A percentile compares a stretch with the other conserved stretches of the same genome.
phyloP scores from a whole-genome alignment of 1,139 yeast species.

The Waltiozyma sp. region DNA sequence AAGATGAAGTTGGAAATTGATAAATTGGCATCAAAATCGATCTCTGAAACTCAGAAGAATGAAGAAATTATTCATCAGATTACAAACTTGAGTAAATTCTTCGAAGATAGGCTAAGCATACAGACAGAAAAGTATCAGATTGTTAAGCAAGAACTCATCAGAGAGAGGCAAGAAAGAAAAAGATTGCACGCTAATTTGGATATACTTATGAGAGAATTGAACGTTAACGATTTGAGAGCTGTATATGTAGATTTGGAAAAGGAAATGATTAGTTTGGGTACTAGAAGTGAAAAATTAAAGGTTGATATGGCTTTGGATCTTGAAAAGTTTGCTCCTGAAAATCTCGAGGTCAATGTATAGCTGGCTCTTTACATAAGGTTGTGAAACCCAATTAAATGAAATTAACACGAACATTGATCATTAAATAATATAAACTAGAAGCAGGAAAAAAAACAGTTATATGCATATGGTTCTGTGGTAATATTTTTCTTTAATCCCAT shows the following conservation, averaged over 20 bases:
- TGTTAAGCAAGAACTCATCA: conserved; percentile 6
- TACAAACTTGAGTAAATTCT: conserved; percentile 22
- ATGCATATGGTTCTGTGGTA: no score
- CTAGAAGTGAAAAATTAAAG: neutral
- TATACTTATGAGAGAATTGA: neutral
- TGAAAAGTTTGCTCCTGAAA: neutral
- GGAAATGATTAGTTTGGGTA: neutral
- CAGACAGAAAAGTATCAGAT: conserved; percentile 17
- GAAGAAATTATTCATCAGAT: conserved; percentile 15
- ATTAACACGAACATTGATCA: no score
- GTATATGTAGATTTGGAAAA: neutral
- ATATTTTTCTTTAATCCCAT: neutral
- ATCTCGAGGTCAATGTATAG: no score
- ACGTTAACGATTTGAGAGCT: neutral
- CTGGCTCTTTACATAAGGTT: no score
- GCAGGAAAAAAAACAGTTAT: no score
- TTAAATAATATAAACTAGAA: no score
- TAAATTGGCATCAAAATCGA: conserved; percentile 15
- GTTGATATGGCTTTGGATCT: neutral
- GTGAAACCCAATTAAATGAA: no score
- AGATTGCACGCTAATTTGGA: neutral
- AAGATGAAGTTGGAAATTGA: conserved; percentile 31
- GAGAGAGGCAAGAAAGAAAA: neutral
- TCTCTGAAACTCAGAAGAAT: conserved; percentile 18
- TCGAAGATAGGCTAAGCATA: conserved; percentile 30